Percentiles rank a stretch among this genome's conserved stretches.
phyloP scores from a whole-genome alignment of 768 basidiomycete species.

The Austroboletus eburneus region DNA sequence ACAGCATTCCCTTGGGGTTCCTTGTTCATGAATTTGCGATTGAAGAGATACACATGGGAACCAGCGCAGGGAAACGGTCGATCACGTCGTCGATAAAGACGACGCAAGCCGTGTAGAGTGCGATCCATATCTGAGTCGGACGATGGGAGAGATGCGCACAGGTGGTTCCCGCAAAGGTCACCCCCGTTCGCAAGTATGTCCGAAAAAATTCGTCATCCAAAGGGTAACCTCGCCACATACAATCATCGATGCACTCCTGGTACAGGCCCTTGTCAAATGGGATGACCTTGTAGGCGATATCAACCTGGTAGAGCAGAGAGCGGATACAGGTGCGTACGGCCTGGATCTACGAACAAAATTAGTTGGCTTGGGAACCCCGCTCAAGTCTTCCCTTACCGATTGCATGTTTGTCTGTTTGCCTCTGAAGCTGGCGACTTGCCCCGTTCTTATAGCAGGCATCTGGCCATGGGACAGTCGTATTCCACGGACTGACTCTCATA shows the following conservation, averaged over 20 bases:
- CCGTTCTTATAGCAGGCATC: background rate
- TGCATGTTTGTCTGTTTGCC: background rate
- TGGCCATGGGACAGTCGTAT: too few relatives aligned
- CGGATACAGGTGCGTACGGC: background rate
- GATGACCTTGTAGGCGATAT: constrained; percentile 8
- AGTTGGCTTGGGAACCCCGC: background rate
- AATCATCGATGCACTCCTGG: constrained; percentile 22
- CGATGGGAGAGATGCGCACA: constrained; percentile 28
- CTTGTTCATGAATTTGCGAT: constrained; percentile 27
- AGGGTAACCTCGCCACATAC: constrained; percentile 23
- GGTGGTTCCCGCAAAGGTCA: constrained; percentile 22
- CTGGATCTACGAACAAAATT: background rate
- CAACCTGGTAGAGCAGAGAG: constrained; percentile 7
- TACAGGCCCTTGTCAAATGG: constrained; percentile 17
- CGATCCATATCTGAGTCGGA: background rate
- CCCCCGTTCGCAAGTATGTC: constrained; percentile 32
- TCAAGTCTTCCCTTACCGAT: background rate
- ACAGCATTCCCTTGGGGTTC: constrained; percentile 28
- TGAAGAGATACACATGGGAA: constrained; percentile 31
- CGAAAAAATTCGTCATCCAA: constrained; percentile 20
- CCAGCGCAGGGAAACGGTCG: constrained; percentile 18
- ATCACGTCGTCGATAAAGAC: constrained; percentile 37
- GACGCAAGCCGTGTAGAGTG: constrained; percentile 33
- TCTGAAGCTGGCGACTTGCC: background rate
- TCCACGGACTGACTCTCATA: too few relatives aligned